Evolutionary conservation across 371 early-diverging fungal genomes (phyloP), one percentile per base, ranked within the genome.

Genomic region (Mucor indicus): DNA sequence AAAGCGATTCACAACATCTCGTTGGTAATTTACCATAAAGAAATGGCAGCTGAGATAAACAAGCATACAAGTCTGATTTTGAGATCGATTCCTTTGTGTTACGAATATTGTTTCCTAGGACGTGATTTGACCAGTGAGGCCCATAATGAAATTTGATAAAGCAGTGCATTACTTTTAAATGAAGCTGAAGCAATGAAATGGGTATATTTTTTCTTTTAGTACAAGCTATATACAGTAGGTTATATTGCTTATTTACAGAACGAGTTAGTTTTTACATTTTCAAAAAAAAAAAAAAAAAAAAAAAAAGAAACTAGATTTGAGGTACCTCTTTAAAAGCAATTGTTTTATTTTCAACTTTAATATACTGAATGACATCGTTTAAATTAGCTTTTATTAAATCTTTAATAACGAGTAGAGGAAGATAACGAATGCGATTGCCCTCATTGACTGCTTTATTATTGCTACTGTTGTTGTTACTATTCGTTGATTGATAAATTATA

Each of bases 271-370:
- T 6, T 13, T 16, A 38, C 21, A 21, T 44, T 29, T 16, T 13
- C 19, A 38, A 33, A n/a, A 33, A 16, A 31, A 1, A 39, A 12
- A 24, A 17, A 44, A 20, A 15, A 31, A 33, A 31, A 50, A 1
- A 8, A 17, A 39, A n/a, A 11, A 33, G 40, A 22, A 30, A 12
- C 37, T 35, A 22, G 10, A 20, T 4, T 4, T 13, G 8, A 27
- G 16, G 12, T 65, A 76, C 77, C 61, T 76, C 77, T 51, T 53
- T 62, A 44, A 76, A 76, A 2, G 44, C 72, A 9, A 70, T 54
- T 5, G 59, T 63, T 41, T 66, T 69, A 10, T 59, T 48, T 16
- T 58, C 54, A 15, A 55, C 38, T 39, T 45, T 48, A 13, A 76
- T 50, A 49, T 76, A 68, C 31, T 69, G 66, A 48, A 76, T 52